Base-by-base conservation (phyloP, 192 early-diverging fungal genomes). In the Entomortierella lignicola region DNA sequence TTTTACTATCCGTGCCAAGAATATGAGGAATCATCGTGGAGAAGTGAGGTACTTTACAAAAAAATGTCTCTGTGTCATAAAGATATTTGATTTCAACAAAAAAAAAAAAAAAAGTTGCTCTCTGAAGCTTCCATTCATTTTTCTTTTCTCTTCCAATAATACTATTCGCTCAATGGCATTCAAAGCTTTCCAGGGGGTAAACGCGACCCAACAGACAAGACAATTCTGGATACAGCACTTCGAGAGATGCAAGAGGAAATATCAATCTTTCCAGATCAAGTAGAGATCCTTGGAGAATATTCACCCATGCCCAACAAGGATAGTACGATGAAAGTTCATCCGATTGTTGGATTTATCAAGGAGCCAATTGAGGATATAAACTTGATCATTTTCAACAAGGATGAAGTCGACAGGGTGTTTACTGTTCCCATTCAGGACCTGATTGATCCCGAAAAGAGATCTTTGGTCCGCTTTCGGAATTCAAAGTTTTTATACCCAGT, bases 181-280 rank as follows among this genome's bases (percentile, higher is more conserved):
- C 20, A 20, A 74, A 90, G 92, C 50, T 92, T 94, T 74, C 89
- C 92, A 4, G 92, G 92, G 17, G 92, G 92, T n/a, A 92, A 90
- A 72, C 83, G 81, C 37, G 94, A 95, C 52, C 60, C 69, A 0
- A 56, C 57, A 20, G 96, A 95, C 69, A 26, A 55, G 1, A 84
- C 89, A 5, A 60, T 87, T 12, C 73, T 86, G 37, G 82, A 71
- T 25, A 91, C 96, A 6, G 93, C 94, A 25, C 65, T 97, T 29
- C 85, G 96, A 17, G 96, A 96, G 72, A 93, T 93, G 7, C 41
- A 71, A 27, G 94, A 97, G 66, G 96, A 97, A 73, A 85, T 95
- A 15, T 88, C 86, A 0, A 72, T 96, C 11, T 42, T 37, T 0
- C 54, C 73, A 0, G 60, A 65, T 8, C 25, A 67, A 8, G 81